Evolutionary conservation across 2,329 filamentous ascomycete species (phyloP).

Genomic region (Volutella citrinella): DNA sequence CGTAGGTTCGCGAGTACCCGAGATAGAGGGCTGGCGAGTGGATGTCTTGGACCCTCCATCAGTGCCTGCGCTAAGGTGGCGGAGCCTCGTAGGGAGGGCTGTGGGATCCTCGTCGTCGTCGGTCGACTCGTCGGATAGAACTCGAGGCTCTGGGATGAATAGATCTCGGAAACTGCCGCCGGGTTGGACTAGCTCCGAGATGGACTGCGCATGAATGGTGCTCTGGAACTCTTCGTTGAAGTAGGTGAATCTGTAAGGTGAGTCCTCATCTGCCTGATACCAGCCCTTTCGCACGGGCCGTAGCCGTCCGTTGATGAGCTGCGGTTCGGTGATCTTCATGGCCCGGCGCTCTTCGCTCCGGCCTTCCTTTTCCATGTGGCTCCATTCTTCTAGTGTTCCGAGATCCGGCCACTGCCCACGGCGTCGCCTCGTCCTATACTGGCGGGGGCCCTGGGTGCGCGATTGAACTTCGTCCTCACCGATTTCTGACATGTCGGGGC

Average conservation of each 20-base stretch:
- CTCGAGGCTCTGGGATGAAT: slow-evolving; percentile 82
- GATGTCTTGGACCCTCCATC: slow-evolving; percentile 42
- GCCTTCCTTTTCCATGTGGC: slow-evolving; percentile 78
- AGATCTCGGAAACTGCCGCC: slow-evolving; percentile 82
- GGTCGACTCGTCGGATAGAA: slow-evolving; percentile 71
- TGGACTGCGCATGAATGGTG: slow-evolving; percentile 93
- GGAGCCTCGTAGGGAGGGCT: slow-evolving; percentile 21
- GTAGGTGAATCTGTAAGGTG: slow-evolving; percentile 93
- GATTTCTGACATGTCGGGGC: slow-evolving; percentile 68
- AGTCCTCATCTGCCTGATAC: slow-evolving; percentile 85
- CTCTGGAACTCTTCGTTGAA: slow-evolving; percentile 97
- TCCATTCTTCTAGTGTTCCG: slow-evolving; percentile 83
- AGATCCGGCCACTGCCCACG: slow-evolving; percentile 84
- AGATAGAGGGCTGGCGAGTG: slow-evolving; percentile 45
- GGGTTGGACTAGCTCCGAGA: slow-evolving; percentile 86
- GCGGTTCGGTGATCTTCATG: slow-evolving; percentile 90
- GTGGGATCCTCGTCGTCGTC: slow-evolving; percentile 54
- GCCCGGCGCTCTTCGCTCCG: slow-evolving; percentile 77
- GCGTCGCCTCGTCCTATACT: slow-evolving; percentile 51
- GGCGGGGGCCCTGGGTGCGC: slow-evolving; percentile 38
- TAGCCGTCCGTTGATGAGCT: slow-evolving; percentile 85
- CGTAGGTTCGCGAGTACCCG: slow-evolving; percentile 23
- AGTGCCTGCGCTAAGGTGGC: slow-evolving; percentile 17
- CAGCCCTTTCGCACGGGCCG: slow-evolving; percentile 77
- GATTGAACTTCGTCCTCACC: slow-evolving; percentile 68